Evolutionary conservation across 1,284 basidiomycete species (phyloP).

Genomic region (Cystobasidium pallidum): DNA sequence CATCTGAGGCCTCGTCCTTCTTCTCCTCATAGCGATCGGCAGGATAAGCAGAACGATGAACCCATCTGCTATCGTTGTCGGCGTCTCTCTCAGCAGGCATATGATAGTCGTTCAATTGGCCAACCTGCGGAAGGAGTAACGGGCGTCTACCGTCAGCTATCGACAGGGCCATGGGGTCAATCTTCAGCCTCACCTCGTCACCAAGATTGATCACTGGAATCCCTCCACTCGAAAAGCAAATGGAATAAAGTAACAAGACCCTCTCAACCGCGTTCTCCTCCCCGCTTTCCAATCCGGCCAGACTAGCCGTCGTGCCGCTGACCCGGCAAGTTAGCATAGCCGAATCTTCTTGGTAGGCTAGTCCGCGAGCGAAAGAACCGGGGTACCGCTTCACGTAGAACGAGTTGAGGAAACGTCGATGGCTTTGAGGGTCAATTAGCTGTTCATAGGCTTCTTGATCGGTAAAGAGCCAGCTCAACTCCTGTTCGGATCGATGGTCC

Average conservation of each 20-base stretch:
- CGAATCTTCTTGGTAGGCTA: constrained; percentile 45
- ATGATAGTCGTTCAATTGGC: constrained; percentile 47
- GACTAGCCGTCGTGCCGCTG: constrained; percentile 46
- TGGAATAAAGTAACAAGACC: constrained; percentile 44
- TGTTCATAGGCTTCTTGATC: constrained; percentile 33
- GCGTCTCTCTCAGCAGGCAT: constrained; percentile 39
- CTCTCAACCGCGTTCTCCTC: constrained; percentile 47
- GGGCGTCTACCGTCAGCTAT: too few species aligned
- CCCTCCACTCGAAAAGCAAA: constrained; percentile 48
- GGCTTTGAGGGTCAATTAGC: constrained; percentile 13
- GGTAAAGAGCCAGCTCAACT: constrained; percentile 28
- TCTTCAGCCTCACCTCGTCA: constrained; percentile 46
- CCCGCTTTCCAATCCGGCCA: constrained; percentile 48
- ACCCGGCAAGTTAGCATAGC: constrained; percentile 45
- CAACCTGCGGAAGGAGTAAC: too few species aligned
- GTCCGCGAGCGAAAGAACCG: constrained; percentile 47
- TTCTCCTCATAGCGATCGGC: constrained; percentile 37
- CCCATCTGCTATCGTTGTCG: constrained; percentile 46
- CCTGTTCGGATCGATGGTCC: not conserved
- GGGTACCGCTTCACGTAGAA: constrained; percentile 47
- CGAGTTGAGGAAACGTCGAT: constrained; percentile 36
- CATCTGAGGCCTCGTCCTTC: constrained; percentile 23
- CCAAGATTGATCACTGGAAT: constrained; percentile 48
- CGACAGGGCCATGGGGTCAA: not conserved
- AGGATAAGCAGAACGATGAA: constrained; percentile 46